Conservation (phyloP, 2,329 filamentous ascomycete genomes). For the Onygenales sp. region DNA sequence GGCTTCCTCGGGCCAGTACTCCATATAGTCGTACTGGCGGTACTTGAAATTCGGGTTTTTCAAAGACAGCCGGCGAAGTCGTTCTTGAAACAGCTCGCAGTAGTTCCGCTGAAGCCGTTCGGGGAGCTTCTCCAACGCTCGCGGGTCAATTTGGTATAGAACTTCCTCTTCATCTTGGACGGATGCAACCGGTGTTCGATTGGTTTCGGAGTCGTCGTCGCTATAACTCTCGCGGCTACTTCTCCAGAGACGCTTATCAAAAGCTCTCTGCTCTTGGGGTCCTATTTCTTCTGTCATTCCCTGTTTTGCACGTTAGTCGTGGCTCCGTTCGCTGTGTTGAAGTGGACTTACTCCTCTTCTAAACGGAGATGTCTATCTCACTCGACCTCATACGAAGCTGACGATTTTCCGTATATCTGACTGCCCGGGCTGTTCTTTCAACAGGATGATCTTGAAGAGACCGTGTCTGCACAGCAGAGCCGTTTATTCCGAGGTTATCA, state of each 20-base stretch:
- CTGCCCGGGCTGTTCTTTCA: too few relatives aligned
- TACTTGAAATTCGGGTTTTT: constrained; percentile 10
- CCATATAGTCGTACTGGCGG: constrained; percentile 1
- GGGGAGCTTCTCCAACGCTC: constrained; percentile 18
- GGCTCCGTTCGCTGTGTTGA: neutral
- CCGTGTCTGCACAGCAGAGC: too few relatives aligned
- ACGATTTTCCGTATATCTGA: too few relatives aligned
- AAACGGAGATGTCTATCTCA: neutral
- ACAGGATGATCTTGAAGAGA: too few relatives aligned
- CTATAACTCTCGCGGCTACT: neutral
- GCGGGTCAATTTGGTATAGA: constrained; percentile 18
- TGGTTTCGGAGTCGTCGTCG: neutral
- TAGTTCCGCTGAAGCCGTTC: constrained; percentile 17
- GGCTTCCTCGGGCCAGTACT: neutral
- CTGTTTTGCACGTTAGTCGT: neutral
- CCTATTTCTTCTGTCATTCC: neutral
- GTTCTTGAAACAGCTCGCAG: constrained; percentile 19
- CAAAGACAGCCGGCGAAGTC: constrained; percentile 10
- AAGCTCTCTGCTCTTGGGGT: neutral
- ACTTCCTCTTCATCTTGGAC: constrained; percentile 20
- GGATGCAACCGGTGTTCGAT: neutral
- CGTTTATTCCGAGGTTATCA: too few relatives aligned
- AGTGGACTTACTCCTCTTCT: neutral
- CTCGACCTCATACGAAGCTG: too few relatives aligned
- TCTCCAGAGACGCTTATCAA: neutral